Evolutionary conservation across 352 stramenopile species (phyloP), one percentile per base, ranked within the genome.

Genomic region (Paralagenidium karlingii): DNA sequence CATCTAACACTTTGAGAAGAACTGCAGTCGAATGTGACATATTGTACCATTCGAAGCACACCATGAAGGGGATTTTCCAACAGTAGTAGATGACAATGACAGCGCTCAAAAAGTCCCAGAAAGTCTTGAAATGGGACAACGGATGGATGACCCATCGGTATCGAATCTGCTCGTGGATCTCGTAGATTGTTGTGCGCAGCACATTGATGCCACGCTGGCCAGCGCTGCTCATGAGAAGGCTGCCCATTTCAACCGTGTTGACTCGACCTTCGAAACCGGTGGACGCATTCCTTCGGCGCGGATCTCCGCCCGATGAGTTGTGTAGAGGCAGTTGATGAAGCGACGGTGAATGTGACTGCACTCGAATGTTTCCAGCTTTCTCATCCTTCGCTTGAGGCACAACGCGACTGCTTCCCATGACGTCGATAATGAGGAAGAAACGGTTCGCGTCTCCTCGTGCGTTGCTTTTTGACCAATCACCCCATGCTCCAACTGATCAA

Each of bases 11-110:
- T 29, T 63, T 60, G 49, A 81, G 55, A 15, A 77, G 51, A 13
- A 13, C 10, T 58, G 38, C 1, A 40, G 63, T 13, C 55, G 64
- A 8, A 24, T 13, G 3, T 39, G 27, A 31, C 27, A 31, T 31
- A 13, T 31, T 45, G 22, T 77, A 79, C 63, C 63, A 82, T n/a
- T 78, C 63, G 29, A 80, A 82, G 36, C 65, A 67, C 19, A 82
- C 45, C 66, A 78, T 71, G 48, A 80, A 75, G 7, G 68, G 65
- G 24, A 79, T 67, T 37, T 80, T 73, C 65, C 68, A 82, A 43
- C 64, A 78, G 54, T 82, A 82, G 52, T 69, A 79, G 19, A 80
- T 50, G n/a, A 82, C 68, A 11, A 67, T 44, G 13, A 56, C 2
- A 0, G 65, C 68, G 46, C 65, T 80, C 8, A 73, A 19, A 8